Evolutionary conservation across 768 basidiomycete genomes (phyloP).

Genomic region (Trametopsis cervina): DNA sequence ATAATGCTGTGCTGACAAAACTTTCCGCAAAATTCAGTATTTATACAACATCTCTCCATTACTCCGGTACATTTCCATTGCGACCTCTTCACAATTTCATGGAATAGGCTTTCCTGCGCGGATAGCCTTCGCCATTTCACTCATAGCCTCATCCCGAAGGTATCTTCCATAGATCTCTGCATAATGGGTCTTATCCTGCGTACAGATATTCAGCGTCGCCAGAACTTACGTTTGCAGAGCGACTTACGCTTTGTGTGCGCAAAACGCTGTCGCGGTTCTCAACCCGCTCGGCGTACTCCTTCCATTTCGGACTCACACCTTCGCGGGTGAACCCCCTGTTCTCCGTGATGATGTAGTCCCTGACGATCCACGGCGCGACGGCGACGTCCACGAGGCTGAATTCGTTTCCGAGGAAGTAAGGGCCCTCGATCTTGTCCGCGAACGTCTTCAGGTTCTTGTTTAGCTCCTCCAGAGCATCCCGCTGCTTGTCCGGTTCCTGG

Average conservation of each 20-base stretch:
- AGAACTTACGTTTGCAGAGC: not conserved
- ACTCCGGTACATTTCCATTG: too few species aligned
- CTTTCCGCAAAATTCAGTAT: too few species aligned
- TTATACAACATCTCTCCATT: too few species aligned
- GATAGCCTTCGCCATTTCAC: conserved; percentile 23
- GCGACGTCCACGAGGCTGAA: conserved; percentile 48
- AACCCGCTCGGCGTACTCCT: conserved; percentile 35
- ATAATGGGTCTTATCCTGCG: conserved; percentile 35
- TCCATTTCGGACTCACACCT: conserved; percentile 38
- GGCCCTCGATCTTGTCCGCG: conserved; percentile 34
- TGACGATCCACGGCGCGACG: conserved; percentile 48
- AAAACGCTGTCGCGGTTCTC: conserved; percentile 38
- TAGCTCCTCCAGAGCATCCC: conserved; percentile 30
- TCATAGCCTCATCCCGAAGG: conserved; percentile 40
- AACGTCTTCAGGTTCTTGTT: conserved; percentile 31
- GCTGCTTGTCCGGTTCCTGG: conserved; percentile 31
- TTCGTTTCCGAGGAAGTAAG: conserved; percentile 50
- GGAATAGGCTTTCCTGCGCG: conserved; percentile 15
- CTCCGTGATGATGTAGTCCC: conserved; percentile 42
- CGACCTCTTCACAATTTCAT: too few species aligned
- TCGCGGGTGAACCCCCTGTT: conserved; percentile 40
- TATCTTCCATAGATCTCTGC: conserved; percentile 46
- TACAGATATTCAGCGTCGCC: not conserved
- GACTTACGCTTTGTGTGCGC: conserved; percentile 32
- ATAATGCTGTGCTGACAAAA: too few species aligned